Percentiles rank a stretch among this genome's conserved stretches.
These are phyloP conservation scores for Chlorella sp. DNA, from an alignment of 139 green algal genomes.

Conservation along the genomic window DNA sequence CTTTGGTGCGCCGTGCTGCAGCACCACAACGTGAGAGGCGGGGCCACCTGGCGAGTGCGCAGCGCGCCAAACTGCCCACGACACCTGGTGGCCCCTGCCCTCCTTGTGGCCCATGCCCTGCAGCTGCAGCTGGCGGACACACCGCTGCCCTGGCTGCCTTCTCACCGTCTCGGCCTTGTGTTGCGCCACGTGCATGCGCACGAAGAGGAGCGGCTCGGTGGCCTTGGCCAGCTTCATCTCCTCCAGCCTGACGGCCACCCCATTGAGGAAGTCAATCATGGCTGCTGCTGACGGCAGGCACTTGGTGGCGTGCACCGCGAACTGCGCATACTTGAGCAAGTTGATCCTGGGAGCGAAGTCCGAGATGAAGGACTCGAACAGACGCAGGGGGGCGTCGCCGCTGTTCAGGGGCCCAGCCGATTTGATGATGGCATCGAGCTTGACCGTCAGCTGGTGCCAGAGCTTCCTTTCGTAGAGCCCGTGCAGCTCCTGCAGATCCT, in stretches of 20 bases:
- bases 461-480: slow-evolving; percentile 87
- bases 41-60: too few relatives aligned
- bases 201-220: slow-evolving; percentile 82
- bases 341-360: slow-evolving; percentile 93
- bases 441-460: slow-evolving; percentile 95
- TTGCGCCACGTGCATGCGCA: slow-evolving; percentile 87
- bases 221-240: slow-evolving; percentile 57
- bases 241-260: slow-evolving; percentile 56
- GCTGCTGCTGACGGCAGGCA: slow-evolving; percentile 30
- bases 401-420: slow-evolving; percentile 34
- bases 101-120: too few relatives aligned
- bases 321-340: slow-evolving; percentile 85
- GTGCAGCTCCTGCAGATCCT: slow-evolving; percentile 47
- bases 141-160: too few relatives aligned
- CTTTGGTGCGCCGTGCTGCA: background rate
- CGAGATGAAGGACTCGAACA: slow-evolving; percentile 87
- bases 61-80: too few relatives aligned
- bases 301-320: slow-evolving; percentile 62
- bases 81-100: too few relatives aligned
- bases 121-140: too few relatives aligned
- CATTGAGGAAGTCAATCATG: slow-evolving; percentile 55
- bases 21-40: too few relatives aligned
- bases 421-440: slow-evolving; percentile 65
- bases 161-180: slow-evolving; percentile 62
- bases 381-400: slow-evolving; percentile 51